Conservation (phyloP, 345 rosid species). For the Combretum micranthum region DNA sequence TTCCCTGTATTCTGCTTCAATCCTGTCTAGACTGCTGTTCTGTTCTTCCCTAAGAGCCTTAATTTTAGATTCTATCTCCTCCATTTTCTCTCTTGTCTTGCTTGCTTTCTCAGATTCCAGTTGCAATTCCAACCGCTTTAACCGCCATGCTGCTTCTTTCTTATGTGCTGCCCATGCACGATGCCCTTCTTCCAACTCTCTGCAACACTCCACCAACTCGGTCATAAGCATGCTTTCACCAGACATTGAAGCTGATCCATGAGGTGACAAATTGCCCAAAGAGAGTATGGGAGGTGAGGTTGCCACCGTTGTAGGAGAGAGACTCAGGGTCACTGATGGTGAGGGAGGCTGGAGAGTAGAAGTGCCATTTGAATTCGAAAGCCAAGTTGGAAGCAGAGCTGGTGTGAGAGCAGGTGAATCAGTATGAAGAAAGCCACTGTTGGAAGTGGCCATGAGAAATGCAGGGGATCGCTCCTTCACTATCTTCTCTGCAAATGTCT, state of each 20-base stretch:
- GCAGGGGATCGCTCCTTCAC: slow-evolving; percentile 65
- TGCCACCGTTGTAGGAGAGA: slow-evolving; percentile 69
- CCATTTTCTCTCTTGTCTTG: slow-evolving; percentile 75
- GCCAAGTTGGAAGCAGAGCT: slow-evolving; percentile 76
- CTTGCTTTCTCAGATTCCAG: slow-evolving; percentile 81
- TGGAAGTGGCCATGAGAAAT: slow-evolving; percentile 68
- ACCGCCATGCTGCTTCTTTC: slow-evolving; percentile 95
- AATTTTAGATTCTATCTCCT: slow-evolving; percentile 78
- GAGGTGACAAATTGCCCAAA: slow-evolving; percentile 38
- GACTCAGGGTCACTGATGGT: slow-evolving; percentile 77
- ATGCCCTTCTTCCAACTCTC: slow-evolving; percentile 90
- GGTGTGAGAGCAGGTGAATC: slow-evolving; percentile 39
- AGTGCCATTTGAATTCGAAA: slow-evolving; percentile 61
- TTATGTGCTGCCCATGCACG: slow-evolving; percentile 73
- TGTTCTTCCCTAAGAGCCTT: slow-evolving; percentile 89
- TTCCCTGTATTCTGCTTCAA: slow-evolving; percentile 76
- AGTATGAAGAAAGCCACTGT: slow-evolving; percentile 55
- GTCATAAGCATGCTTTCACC: slow-evolving; percentile 52
- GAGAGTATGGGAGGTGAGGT: slow-evolving; percentile 60
- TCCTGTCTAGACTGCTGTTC: slow-evolving; percentile 54
- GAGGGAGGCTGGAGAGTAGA: slow-evolving; percentile 49
- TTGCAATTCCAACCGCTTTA: slow-evolving; percentile 85
- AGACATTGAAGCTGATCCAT: slow-evolving; percentile 32
- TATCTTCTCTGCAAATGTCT: slow-evolving; percentile 89
- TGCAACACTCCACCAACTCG: slow-evolving; percentile 81